phyloP scores from a whole-genome alignment of 1,284 basidiomycete genomes.

The Ganoderma boninense region DNA sequence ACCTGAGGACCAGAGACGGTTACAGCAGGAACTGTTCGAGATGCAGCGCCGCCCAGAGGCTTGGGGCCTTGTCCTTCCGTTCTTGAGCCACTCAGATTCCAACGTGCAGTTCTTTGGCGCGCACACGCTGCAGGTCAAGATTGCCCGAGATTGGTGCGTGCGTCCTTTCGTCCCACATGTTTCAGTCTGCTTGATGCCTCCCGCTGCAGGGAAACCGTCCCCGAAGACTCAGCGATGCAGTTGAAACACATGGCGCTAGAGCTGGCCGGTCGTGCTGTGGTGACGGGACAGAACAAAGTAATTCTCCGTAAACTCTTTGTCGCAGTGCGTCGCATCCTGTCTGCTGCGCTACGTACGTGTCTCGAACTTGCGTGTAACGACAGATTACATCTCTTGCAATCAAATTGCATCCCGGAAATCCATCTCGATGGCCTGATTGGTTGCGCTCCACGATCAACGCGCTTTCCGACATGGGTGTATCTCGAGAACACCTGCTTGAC shows the following conservation, averaged over 20 bases:
- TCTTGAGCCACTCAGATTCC: constrained; percentile 72
- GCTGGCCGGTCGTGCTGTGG: constrained; percentile 66
- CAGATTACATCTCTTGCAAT: constrained; percentile 81
- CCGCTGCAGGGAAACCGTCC: constrained; percentile 64
- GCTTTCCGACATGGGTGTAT: constrained; percentile 64
- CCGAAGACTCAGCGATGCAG: constrained; percentile 56
- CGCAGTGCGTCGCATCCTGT: constrained; percentile 61
- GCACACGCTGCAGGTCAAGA: constrained; percentile 91
- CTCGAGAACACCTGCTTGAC: constrained; percentile 70
- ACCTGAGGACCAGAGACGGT: constrained; percentile 65
- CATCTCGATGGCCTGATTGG: constrained; percentile 77
- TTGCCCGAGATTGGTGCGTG: constrained; percentile 85
- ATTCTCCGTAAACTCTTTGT: constrained; percentile 89
- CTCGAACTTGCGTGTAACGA: constrained; percentile 7
- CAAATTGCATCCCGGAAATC: constrained; percentile 67
- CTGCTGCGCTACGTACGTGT: constrained; percentile 11
- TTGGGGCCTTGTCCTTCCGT: constrained; percentile 81
- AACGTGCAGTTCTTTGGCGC: constrained; percentile 94
- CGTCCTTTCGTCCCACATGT: not conserved
- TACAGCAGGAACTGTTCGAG: constrained; percentile 78
- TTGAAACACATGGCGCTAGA: constrained; percentile 72
- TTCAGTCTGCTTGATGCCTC: not conserved
- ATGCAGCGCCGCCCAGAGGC: constrained; percentile 77
- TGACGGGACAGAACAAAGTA: constrained; percentile 64
- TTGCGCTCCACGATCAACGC: constrained; percentile 64